A percentile compares a stretch with the other conserved stretches of the same genome.
These are phyloP conservation scores for Rhizopogon sp. DNA, from an alignment of 768 basidiomycete genomes.

Conservation along the genomic window DNA sequence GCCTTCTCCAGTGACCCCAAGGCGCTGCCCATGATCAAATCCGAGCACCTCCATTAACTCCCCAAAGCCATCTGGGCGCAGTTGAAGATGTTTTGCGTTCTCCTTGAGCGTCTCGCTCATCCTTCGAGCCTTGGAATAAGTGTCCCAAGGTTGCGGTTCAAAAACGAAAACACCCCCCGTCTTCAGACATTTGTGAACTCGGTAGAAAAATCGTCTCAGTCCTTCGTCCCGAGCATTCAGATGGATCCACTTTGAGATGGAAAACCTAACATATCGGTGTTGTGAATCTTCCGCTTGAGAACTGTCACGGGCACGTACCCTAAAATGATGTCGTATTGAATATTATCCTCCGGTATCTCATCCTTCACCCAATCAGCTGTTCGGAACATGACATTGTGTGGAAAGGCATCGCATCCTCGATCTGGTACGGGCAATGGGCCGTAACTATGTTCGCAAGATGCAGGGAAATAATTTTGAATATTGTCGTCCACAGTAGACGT, in stretches of 20 bases:
- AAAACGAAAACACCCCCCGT: constrained; percentile 67
- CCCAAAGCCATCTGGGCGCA: constrained; percentile 65
- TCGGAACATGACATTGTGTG: constrained; percentile 73
- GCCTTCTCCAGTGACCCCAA: constrained; percentile 59
- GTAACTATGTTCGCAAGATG: constrained; percentile 70
- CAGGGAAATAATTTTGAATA: constrained; percentile 59
- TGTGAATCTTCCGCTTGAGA: not conserved
- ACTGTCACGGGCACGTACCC: constrained; percentile 47
- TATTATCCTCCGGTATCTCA: constrained; percentile 48
- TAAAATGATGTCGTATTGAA: constrained; percentile 71
- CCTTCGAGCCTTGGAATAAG: constrained; percentile 73
- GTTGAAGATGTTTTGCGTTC: constrained; percentile 46
- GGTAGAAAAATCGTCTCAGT: constrained; percentile 60
- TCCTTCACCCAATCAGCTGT: constrained; percentile 69
- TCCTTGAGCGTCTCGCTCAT: constrained; percentile 62
- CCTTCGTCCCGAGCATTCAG: constrained; percentile 76
- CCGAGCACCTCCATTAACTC: constrained; percentile 53
- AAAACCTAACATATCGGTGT: constrained; percentile 48
- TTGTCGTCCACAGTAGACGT: not conserved
- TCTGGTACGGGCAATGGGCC: constrained; percentile 67
- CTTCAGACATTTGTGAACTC: constrained; percentile 51
- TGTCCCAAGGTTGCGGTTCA: constrained; percentile 84
- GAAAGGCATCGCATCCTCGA: constrained; percentile 44
- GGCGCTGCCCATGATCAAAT: constrained; percentile 44
- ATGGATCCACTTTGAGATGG: constrained; percentile 91